phyloP scores from a whole-genome alignment of 2,329 filamentous ascomycete genomes.

The Talaromyces sp. region DNA sequence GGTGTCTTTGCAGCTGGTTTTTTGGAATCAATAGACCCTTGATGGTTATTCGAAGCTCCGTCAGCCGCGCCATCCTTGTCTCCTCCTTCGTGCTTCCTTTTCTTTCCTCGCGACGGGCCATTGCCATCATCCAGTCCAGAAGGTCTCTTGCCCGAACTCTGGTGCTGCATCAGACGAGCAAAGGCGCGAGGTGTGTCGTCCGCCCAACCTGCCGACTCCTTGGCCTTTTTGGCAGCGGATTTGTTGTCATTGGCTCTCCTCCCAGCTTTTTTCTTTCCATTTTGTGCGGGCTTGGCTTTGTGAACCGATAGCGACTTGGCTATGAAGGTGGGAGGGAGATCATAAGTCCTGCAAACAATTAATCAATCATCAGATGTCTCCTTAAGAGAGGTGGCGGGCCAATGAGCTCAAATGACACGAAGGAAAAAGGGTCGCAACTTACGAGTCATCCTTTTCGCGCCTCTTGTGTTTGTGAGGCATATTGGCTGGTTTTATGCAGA shows the following conservation, averaged over 20 bases:
- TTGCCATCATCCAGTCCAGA: conserved; percentile 66
- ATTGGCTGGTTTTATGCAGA: conserved; percentile 7
- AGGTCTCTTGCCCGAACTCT: conserved; percentile 48
- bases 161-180: conserved; percentile 73
- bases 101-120: conserved; percentile 40
- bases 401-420: neutral
- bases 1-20: neutral
- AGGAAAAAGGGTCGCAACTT: conserved; percentile 18
- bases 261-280: conserved; percentile 21
- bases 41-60: neutral
- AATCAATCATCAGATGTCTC: neutral
- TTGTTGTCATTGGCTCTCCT: conserved; percentile 20
- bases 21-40: neutral
- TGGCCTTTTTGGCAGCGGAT: conserved; percentile 26
- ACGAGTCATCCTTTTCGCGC: conserved; percentile 48
- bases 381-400: neutral
- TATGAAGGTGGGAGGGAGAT: conserved; percentile 57
- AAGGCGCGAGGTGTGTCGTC: conserved; percentile 90
- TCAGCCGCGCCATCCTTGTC: conserved; percentile 14
- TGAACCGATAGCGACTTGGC: conserved; percentile 56
- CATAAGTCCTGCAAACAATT: conserved; percentile 32
- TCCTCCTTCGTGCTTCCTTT: conserved; percentile 39
- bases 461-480: conserved; percentile 91
- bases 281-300: conserved; percentile 33
- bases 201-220: conserved; percentile 25